Evolutionary conservation across 176 grass and related monocot genomes (phyloP).

Genomic region (Aegilops umbellulata): DNA sequence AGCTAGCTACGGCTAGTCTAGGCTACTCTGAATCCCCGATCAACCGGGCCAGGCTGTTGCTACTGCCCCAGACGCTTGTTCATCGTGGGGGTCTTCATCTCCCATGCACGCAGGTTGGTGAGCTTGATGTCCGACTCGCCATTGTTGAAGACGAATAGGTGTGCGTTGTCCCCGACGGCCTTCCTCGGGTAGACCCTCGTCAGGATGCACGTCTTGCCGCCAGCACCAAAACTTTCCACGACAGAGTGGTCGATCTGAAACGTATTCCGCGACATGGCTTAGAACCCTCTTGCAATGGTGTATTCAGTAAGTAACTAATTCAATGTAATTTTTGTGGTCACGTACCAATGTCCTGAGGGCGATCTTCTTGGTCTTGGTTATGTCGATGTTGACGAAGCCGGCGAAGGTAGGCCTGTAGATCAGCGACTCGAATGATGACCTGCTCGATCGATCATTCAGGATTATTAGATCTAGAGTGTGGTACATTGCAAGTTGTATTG

Average conservation of each 20-base stretch:
- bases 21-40: neutral
- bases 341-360: constrained; percentile 41
- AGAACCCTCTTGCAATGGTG: neutral
- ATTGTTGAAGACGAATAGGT: constrained; percentile 63
- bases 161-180: constrained; percentile 40
- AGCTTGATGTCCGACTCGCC: constrained; percentile 40
- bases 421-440: constrained; percentile 23
- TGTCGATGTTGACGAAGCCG: constrained; percentile 47
- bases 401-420: constrained; percentile 56
- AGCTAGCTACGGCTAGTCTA: neutral
- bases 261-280: neutral
- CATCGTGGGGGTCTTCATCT: constrained; percentile 56
- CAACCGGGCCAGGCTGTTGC: neutral
- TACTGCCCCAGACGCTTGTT: constrained; percentile 26
- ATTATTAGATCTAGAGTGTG: neutral
- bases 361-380: constrained; percentile 19
- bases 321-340: neutral
- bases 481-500: no score
- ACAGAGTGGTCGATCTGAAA: constrained; percentile 62
- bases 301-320: neutral
- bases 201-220: constrained; percentile 56
- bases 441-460: neutral
- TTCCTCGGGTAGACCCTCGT: constrained; percentile 55
- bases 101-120: constrained; percentile 48
- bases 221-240: constrained; percentile 58